Percentiles rank a stretch among this genome's conserved stretches.
phyloP scores from a whole-genome alignment of 2,329 filamentous ascomycete species.

The Tympanopsis confertula region DNA sequence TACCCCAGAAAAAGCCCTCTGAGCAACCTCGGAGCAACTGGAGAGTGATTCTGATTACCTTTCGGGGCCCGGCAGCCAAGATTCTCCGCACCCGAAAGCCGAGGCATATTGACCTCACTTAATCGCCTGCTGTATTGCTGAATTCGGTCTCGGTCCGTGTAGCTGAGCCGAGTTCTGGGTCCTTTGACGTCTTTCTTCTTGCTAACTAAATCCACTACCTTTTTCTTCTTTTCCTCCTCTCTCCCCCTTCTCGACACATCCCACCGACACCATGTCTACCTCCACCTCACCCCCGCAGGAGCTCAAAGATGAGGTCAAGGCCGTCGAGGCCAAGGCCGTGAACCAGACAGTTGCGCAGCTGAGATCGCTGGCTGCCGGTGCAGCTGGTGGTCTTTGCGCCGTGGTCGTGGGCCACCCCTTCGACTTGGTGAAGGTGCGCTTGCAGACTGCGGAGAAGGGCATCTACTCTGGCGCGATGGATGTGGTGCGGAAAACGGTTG shows the following conservation, averaged over 20 bases:
- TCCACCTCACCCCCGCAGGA: slow-evolving; percentile 11
- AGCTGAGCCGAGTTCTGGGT: not conserved
- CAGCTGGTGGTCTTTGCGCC: slow-evolving; percentile 85
- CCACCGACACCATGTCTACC: not conserved
- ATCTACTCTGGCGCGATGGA: slow-evolving; percentile 85
- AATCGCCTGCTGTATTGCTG: not conserved
- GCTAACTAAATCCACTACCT: not conserved
- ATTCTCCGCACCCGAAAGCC: not conserved
- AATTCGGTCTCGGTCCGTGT: not conserved
- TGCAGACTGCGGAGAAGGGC: slow-evolving; percentile 90
- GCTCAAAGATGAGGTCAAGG: slow-evolving; percentile 25
- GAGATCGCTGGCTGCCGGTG: slow-evolving; percentile 77
- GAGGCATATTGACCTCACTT: not conserved
- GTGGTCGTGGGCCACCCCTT: slow-evolving; percentile 94
- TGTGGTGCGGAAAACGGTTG: slow-evolving; percentile 79
- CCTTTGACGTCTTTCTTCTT: not conserved
- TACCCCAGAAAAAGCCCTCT: too few species aligned
- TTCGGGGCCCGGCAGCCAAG: not conserved
- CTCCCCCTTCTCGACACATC: not conserved
- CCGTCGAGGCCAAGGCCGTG: slow-evolving; percentile 12
- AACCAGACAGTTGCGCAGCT: slow-evolving; percentile 37
- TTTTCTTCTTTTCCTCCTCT: not conserved
- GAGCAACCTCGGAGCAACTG: not conserved
- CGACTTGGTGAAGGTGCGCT: slow-evolving; percentile 90
- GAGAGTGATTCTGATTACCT: not conserved